Conservation (phyloP, 768 basidiomycete genomes). For the Rhizopogon vinicolor region DNA sequence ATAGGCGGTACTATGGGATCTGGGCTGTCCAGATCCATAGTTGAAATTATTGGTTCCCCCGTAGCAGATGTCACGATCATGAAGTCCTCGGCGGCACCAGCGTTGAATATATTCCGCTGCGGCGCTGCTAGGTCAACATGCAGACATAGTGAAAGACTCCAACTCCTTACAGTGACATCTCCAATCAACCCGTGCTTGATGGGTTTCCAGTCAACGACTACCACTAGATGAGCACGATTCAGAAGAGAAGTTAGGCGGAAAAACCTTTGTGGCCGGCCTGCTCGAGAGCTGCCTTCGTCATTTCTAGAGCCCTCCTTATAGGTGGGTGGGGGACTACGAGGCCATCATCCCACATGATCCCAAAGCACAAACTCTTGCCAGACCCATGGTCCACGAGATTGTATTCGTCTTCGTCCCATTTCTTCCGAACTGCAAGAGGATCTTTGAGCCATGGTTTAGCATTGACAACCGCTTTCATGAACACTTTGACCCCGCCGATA, state of each 20-base stretch:
- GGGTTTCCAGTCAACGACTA: slow-evolving; percentile 70
- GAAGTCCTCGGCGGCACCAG: slow-evolving; percentile 44
- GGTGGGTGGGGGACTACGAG: slow-evolving; percentile 61
- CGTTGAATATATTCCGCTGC: slow-evolving; percentile 34
- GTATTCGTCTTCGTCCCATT: slow-evolving; percentile 60
- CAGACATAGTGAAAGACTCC: too few species aligned
- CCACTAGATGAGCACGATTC: not conserved
- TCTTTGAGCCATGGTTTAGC: slow-evolving; percentile 63
- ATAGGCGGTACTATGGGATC: not conserved
- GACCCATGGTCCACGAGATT: slow-evolving; percentile 53
- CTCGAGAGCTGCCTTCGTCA: slow-evolving; percentile 49
- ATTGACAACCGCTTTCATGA: slow-evolving; percentile 60
- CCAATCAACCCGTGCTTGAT: slow-evolving; percentile 46
- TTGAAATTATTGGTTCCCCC: slow-evolving; percentile 47
- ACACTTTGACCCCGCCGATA: slow-evolving; percentile 56
- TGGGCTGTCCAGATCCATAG: slow-evolving; percentile 31
- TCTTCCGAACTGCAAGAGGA: slow-evolving; percentile 49
- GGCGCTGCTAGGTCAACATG: too few species aligned
- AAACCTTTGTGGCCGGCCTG: slow-evolving; percentile 63
- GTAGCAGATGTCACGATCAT: slow-evolving; percentile 24
- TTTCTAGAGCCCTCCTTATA: slow-evolving; percentile 52
- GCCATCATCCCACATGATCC: slow-evolving; percentile 65
- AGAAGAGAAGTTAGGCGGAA: slow-evolving; percentile 2
- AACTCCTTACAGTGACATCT: slow-evolving; percentile 8
- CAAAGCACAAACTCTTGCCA: slow-evolving; percentile 49